Conservation (phyloP, 306 rosid genomes). For the Mucuna pruriens region DNA sequence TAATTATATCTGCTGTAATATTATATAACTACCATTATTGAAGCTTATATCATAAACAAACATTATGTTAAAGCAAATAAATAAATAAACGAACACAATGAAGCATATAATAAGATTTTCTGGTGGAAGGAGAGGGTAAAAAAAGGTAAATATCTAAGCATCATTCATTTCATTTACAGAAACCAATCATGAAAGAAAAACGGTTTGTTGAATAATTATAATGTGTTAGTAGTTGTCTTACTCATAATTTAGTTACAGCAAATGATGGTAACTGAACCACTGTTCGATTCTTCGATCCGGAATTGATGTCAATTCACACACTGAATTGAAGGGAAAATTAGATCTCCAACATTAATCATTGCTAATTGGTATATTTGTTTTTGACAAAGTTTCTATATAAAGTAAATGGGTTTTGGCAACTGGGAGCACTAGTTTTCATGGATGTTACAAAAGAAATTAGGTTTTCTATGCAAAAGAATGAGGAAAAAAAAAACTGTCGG, state of each 20-base stretch:
- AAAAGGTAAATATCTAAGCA: not conserved
- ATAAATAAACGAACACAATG: slow-evolving; percentile 40
- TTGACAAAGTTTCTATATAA: slow-evolving; percentile 20
- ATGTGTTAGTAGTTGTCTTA: not conserved
- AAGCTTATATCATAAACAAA: slow-evolving; percentile 39
- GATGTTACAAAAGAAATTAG: not conserved
- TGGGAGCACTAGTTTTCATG: not conserved
- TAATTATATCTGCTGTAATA: not conserved
- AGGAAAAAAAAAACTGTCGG: not conserved
- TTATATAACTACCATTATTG: slow-evolving; percentile 22
- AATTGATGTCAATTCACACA: not conserved
- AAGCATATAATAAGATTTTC: slow-evolving; percentile 4
- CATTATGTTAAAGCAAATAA: no score
- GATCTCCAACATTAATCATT: slow-evolving; percentile 33
- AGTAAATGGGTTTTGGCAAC: slow-evolving; percentile 1
- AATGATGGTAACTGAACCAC: slow-evolving; percentile 23
- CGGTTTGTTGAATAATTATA: not conserved
- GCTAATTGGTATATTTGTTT: not conserved
- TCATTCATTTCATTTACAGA: slow-evolving; percentile 28
- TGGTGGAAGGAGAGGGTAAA: not conserved
- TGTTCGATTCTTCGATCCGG: not conserved
- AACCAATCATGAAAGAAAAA: not conserved
- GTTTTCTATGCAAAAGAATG: not conserved
- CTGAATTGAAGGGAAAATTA: not conserved
- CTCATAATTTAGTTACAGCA: slow-evolving; percentile 16